Evolutionary conservation across 257 asterid species (phyloP).

Genomic region (Salvia hispanica): DNA sequence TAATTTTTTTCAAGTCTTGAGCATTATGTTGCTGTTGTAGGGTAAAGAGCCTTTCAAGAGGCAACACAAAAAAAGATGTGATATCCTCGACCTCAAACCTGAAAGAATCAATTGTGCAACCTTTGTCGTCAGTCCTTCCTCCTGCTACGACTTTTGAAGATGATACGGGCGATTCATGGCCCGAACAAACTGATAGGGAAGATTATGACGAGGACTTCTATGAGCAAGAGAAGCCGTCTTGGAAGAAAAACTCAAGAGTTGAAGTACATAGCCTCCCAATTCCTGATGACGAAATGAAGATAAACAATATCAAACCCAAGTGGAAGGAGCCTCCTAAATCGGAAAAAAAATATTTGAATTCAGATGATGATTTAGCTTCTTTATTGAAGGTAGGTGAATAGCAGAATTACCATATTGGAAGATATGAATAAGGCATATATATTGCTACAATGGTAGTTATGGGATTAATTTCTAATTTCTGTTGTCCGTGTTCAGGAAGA

Average conservation of each 20-base stretch:
- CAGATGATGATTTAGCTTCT: slow-evolving; percentile 66
- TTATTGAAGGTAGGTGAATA: slow-evolving; percentile 65
- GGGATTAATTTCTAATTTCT: slow-evolving; percentile 20
- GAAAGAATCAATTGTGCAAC: slow-evolving; percentile 72
- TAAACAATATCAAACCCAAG: slow-evolving; percentile 59
- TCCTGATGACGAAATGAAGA: slow-evolving; percentile 63
- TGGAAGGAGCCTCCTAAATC: slow-evolving; percentile 78
- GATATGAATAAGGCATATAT: background rate
- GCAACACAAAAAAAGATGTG: slow-evolving; percentile 74
- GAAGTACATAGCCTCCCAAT: slow-evolving; percentile 52
- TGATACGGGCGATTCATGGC: slow-evolving; percentile 83
- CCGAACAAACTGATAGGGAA: slow-evolving; percentile 78
- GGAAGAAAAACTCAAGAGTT: slow-evolving; percentile 62
- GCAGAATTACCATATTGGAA: slow-evolving; percentile 4
- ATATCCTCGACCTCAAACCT: slow-evolving; percentile 61
- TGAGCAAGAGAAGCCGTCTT: slow-evolving; percentile 75
- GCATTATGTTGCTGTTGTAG: slow-evolving; percentile 39
- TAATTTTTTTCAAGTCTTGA: too few species aligned
- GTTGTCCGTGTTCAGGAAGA: slow-evolving; percentile 64
- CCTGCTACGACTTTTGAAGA: slow-evolving; percentile 70
- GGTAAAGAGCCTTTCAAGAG: slow-evolving; percentile 98
- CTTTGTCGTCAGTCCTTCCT: slow-evolving; percentile 54
- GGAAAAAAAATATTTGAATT: slow-evolving; percentile 50
- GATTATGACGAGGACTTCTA: slow-evolving; percentile 77
- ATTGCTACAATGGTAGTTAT: background rate